phyloP scores from a whole-genome alignment of 2,329 filamentous ascomycete genomes.

The Alternaria sp. region DNA sequence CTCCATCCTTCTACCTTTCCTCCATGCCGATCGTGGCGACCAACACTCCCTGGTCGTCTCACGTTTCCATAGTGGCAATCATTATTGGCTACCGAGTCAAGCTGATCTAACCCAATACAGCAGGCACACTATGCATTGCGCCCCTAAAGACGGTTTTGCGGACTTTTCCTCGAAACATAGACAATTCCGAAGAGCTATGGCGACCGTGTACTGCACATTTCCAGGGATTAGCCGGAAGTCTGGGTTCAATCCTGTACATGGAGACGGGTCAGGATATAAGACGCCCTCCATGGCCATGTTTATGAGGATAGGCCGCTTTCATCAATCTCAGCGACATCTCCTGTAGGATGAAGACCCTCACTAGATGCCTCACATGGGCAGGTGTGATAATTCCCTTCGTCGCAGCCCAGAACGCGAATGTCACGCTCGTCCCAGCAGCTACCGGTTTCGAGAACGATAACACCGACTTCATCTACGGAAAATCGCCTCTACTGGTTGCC shows the following conservation, averaged over 20 bases:
- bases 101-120: slow-evolving; percentile 19
- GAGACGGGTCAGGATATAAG: slow-evolving; percentile 2
- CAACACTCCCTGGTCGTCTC: slow-evolving; percentile 19
- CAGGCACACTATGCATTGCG: slow-evolving; percentile 14
- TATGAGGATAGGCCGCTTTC: neutral
- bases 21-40: neutral
- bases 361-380: slow-evolving; percentile 15
- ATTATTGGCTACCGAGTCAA: slow-evolving; percentile 20
- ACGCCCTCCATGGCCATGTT: neutral
- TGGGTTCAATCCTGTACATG: neutral
- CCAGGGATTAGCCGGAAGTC: neutral
- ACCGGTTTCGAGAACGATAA: slow-evolving; percentile 40
- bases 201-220: neutral
- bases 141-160: neutral
- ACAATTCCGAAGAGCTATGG: neutral
- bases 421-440: slow-evolving; percentile 32
- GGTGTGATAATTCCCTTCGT: slow-evolving; percentile 7
- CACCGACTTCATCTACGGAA: slow-evolving; percentile 36
- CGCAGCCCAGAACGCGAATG: slow-evolving; percentile 26
- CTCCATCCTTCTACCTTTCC: neutral
- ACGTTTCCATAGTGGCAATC: slow-evolving; percentile 23
- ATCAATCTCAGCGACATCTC: neutral
- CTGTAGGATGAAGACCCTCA: slow-evolving; percentile 5
- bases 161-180: slow-evolving; percentile 6
- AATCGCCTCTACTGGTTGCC: slow-evolving; percentile 28